Conservation (phyloP, 495 filamentous ascomycete genomes). For the Astrothelium subdiscretum region DNA sequence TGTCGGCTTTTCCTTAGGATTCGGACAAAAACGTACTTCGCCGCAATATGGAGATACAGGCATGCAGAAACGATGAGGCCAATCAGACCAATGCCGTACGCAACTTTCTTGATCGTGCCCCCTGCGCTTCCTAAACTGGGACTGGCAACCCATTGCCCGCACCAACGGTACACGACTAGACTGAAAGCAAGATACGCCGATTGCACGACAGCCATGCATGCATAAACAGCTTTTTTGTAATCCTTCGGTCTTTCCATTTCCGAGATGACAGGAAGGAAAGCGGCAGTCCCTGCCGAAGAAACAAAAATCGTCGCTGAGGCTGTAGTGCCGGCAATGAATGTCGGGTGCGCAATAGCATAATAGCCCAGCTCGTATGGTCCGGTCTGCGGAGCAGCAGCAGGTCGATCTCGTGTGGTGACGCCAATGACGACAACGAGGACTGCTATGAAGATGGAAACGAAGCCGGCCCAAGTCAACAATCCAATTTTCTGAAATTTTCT, state of each 20-base stretch:
- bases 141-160: conserved; percentile 27
- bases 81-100: conserved; percentile 26
- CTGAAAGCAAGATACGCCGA: conserved; percentile 24
- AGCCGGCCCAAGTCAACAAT: conserved; percentile 15
- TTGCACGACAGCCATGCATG: conserved; percentile 25
- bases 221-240: conserved; percentile 24
- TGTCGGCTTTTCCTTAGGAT: conserved; percentile 26
- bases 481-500: conserved; percentile 15
- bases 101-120: conserved; percentile 26
- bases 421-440: conserved; percentile 23
- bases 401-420: conserved; percentile 16
- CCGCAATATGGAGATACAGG: conserved; percentile 19
- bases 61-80: conserved; percentile 14
- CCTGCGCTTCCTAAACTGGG: conserved; percentile 28
- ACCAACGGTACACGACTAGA: conserved; percentile 28
- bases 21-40: conserved; percentile 31
- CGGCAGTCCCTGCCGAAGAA: conserved; percentile 8
- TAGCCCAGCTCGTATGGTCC: conserved; percentile 29
- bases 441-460: conserved; percentile 14
- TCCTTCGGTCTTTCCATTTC: conserved; percentile 27
- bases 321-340: conserved; percentile 21
- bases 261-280: conserved; percentile 12
- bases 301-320: conserved; percentile 30
- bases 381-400: conserved; percentile 31
- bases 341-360: conserved; percentile 24